Evolutionary conservation across 2,329 filamentous ascomycete species (phyloP).

Genomic region (Coniochaeta ligniaria): DNA sequence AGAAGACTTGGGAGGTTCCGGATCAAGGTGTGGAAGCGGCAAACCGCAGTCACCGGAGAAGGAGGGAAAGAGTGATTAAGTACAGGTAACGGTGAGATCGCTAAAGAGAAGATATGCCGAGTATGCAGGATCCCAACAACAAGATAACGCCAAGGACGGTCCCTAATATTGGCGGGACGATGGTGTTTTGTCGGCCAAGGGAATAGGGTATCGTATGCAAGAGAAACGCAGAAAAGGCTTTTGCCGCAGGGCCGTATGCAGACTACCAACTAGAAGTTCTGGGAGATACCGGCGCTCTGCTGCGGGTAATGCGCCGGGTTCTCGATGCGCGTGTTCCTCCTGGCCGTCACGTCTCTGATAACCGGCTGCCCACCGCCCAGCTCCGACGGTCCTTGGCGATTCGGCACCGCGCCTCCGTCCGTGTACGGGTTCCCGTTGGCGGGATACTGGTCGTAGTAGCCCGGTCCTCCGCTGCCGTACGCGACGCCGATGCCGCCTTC

Average conservation of each 20-base stretch:
- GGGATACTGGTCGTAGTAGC: conserved; percentile 54
- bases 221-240: background rate
- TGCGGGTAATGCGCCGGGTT: conserved; percentile 83
- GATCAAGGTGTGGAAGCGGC: background rate
- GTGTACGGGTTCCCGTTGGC: conserved; percentile 45
- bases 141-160: background rate
- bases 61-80: background rate
- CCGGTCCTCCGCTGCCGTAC: conserved; percentile 35
- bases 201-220: background rate
- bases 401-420: conserved; percentile 23
- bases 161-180: background rate
- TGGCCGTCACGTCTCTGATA: conserved; percentile 86
- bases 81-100: background rate
- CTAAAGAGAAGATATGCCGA: background rate
- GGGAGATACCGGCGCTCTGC: conserved; percentile 89
- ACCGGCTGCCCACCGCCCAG: conserved; percentile 57
- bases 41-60: background rate
- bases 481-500: conserved; percentile 40
- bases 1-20: background rate
- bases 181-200: background rate
- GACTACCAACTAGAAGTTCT: conserved; percentile 66
- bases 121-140: background rate
- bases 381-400: conserved; percentile 32
- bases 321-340: conserved; percentile 92
- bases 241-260: background rate